Evolutionary conservation across 2,329 filamentous ascomycete genomes (phyloP).

Genomic region (Coniochaeta ligniaria): DNA sequence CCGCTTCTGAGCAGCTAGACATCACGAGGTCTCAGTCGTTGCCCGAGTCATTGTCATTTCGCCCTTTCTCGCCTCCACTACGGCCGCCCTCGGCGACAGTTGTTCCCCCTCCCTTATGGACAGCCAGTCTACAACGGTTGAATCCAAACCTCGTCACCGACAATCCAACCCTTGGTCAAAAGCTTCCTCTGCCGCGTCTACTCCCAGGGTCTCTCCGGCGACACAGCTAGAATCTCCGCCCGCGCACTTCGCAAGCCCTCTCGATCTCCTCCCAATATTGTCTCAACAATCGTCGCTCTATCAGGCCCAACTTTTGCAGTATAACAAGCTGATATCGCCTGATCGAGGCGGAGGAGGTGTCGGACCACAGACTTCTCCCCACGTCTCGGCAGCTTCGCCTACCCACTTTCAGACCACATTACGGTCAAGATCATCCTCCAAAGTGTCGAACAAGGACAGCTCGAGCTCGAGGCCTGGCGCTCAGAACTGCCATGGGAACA

Average conservation of each 20-base stretch:
- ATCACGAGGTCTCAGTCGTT: neutral
- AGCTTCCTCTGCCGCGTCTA: slow-evolving; percentile 19
- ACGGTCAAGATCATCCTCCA: slow-evolving; percentile 52
- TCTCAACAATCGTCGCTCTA: slow-evolving; percentile 52
- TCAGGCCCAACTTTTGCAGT: slow-evolving; percentile 56
- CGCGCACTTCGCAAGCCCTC: neutral
- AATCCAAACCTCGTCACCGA: slow-evolving; percentile 40
- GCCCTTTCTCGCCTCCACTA: neutral
- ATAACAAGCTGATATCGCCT: slow-evolving; percentile 58
- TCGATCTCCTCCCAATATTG: slow-evolving; percentile 16
- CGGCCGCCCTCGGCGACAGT: neutral
- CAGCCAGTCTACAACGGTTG: slow-evolving; percentile 40
- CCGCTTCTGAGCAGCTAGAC: neutral
- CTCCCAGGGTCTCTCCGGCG: slow-evolving; percentile 19
- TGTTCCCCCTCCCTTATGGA: slow-evolving; percentile 28
- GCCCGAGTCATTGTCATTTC: neutral
- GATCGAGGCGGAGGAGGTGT: slow-evolving; percentile 38
- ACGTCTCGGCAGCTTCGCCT: slow-evolving; percentile 47
- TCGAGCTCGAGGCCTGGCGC: slow-evolving; percentile 36
- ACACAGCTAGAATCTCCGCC: neutral
- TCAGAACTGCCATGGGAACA: slow-evolving; percentile 59
- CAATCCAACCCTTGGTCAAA: slow-evolving; percentile 30
- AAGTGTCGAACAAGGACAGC: slow-evolving; percentile 49
- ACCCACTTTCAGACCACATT: slow-evolving; percentile 49
- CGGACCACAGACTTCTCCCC: slow-evolving; percentile 48